These are phyloP conservation scores for Clohesyomyces aquaticus DNA, from an alignment of 495 filamentous ascomycete species.

Conservation along the genomic window DNA sequence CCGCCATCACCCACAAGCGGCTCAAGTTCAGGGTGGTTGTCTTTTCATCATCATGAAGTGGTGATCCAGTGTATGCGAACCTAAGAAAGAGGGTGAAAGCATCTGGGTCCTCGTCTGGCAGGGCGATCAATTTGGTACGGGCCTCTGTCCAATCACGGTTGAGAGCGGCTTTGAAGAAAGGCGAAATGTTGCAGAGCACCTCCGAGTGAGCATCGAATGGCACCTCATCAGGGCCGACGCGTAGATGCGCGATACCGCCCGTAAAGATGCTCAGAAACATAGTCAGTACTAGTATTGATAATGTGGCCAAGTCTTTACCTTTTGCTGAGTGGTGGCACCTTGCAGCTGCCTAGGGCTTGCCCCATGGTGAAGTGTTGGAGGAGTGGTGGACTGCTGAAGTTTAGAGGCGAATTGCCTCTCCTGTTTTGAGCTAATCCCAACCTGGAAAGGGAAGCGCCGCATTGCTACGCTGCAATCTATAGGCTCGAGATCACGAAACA, in stretches of 20 bases:
- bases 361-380: not conserved
- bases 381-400: no score
- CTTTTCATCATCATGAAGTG: not conserved
- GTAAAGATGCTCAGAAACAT: constrained; percentile 9
- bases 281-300: no score
- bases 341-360: not conserved
- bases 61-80: constrained; percentile 8
- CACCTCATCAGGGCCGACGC: constrained; percentile 9
- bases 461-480: no score
- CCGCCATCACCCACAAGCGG: constrained; percentile 18
- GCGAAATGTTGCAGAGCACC: constrained; percentile 14
- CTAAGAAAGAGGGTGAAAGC: constrained; percentile 24
- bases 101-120: constrained; percentile 17
- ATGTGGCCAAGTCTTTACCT: not conserved
- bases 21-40: constrained; percentile 2
- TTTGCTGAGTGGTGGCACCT: not conserved
- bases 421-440: no score
- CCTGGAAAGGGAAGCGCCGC: no score
- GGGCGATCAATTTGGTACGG: constrained; percentile 8
- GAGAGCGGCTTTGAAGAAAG: constrained; percentile 30
- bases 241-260: constrained; percentile 17
- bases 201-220: constrained; percentile 21
- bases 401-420: no score
- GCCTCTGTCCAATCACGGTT: constrained; percentile 20
- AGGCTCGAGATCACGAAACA: no score